Evolutionary conservation across 306 rosid species (phyloP).

Genomic region (Trifolium fragiferum): DNA sequence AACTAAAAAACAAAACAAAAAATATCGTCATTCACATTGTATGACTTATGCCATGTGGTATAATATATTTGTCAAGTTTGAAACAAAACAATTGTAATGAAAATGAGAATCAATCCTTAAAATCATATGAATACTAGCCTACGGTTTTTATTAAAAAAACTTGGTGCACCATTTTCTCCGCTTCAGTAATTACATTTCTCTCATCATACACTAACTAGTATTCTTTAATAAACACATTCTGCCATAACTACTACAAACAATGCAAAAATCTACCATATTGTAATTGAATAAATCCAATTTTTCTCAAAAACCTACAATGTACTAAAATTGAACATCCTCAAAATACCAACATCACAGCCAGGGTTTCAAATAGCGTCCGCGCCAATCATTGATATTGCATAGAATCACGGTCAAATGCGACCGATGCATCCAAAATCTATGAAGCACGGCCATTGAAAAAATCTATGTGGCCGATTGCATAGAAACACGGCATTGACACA

Average conservation of each 20-base stretch:
- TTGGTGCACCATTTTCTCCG: background rate
- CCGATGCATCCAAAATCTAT: background rate
- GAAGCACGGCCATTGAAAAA: background rate
- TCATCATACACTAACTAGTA: background rate
- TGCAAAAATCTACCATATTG: slow-evolving; percentile 3
- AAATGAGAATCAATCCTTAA: background rate
- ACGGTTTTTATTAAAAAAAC: background rate
- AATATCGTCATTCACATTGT: background rate
- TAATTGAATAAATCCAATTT: background rate
- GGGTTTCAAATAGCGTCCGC: background rate
- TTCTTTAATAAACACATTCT: slow-evolving; percentile 1
- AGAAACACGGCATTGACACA: background rate
- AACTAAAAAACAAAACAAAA: slow-evolving; percentile 4
- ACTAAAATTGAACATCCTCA: background rate
- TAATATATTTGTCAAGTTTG: background rate
- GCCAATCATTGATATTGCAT: background rate
- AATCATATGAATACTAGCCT: slow-evolving; percentile 1
- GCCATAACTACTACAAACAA: background rate
- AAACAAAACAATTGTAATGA: background rate
- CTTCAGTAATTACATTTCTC: background rate
- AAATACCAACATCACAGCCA: background rate
- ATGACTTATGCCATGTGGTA: background rate
- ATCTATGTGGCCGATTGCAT: no score
- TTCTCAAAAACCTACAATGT: background rate
- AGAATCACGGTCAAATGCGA: background rate